phyloP scores from a whole-genome alignment of 352 stramenopile species.

The Pilasporangium apinafurcum region DNA sequence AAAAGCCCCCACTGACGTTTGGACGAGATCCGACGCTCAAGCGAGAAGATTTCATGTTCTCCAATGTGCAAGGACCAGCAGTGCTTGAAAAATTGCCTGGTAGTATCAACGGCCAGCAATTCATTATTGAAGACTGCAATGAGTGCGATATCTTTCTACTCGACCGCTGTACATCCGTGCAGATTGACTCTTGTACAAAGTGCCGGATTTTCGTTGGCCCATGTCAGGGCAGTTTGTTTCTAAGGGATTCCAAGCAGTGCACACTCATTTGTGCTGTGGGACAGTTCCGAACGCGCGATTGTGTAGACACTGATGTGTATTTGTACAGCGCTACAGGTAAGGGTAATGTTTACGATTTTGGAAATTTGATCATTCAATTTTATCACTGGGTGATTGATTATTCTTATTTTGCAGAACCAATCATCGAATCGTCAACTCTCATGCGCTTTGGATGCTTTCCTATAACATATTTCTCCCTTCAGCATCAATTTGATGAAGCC shows the following conservation, averaged over 20 bases:
- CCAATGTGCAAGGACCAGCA: constrained; percentile 25
- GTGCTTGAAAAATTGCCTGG: constrained; percentile 51
- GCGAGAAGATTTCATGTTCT: constrained; percentile 65
- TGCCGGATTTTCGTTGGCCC: constrained; percentile 68
- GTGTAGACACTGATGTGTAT: constrained; percentile 47
- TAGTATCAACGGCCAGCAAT: constrained; percentile 71
- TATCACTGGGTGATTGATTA: not conserved
- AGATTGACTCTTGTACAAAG: constrained; percentile 65
- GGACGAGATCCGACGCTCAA: constrained; percentile 59
- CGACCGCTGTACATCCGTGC: constrained; percentile 70
- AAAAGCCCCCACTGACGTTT: constrained; percentile 27
- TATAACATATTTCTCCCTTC: constrained; percentile 60
- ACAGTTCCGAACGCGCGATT: constrained; percentile 74
- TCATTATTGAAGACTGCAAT: constrained; percentile 64
- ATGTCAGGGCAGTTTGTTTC: constrained; percentile 64
- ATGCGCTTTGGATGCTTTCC: constrained; percentile 63
- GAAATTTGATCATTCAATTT: not conserved
- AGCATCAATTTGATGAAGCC: constrained; percentile 55
- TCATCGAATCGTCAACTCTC: constrained; percentile 57
- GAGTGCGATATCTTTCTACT: constrained; percentile 77
- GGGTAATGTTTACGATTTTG: too few species aligned
- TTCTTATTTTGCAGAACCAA: constrained; percentile 56
- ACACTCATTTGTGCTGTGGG: constrained; percentile 58
- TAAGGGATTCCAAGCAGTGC: constrained; percentile 58
- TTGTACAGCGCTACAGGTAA: constrained; percentile 58